Evolutionary conservation across 176 grass and related monocot species (phyloP), one percentile per base, ranked within the genome.

Genomic region (Lolium rigidum): DNA sequence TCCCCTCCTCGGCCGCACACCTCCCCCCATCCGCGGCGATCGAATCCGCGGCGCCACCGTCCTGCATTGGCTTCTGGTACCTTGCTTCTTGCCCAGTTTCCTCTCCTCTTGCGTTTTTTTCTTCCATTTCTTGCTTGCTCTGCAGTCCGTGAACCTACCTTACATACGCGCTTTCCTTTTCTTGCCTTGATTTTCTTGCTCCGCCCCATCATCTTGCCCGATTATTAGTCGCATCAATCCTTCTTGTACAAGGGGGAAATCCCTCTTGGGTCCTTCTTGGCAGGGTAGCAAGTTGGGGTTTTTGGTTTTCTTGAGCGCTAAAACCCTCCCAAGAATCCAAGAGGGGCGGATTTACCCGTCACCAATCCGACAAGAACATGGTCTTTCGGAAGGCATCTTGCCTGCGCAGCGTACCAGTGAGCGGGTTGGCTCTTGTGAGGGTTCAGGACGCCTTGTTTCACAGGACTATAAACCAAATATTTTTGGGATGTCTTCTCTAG

Each of bases 11-110:
- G 12, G n/a, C 69, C 44, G 13, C 72, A 5, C 72, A 16, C 50
- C 9, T 16, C 3, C 47, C 20, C 49, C 63, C 62, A 4, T 37
- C 63, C 1, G 24, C 26, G 18, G 67, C 11, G 55, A 59, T 31
- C 78, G 24, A 3, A 3, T n/a, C 12, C 16, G 18, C 48, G 6
- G 18, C 47, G 41, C 21, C 44, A 7, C 55, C 78, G 20, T n/a
- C 80, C 64, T 43, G 18, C 80, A 57, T 70, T 82, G 17, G 18
- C 65, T 28, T 25, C 64, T 51, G 80, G 64, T 82, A 70, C 2
- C 72, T 76, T 31, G 0, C 72, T 10, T 28, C 18, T 12, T 14
- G 31, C 11, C 1, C 60, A 20, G 12, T 21, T 76, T 4, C 21
- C 6, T 24, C 48, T 5, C 12, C 17, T n/a, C n/a, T n/a, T 37